Percentiles rank a stretch among this genome's conserved stretches.
phyloP scores from a whole-genome alignment of 257 asterid genomes.

The Ilex aquifolium region DNA sequence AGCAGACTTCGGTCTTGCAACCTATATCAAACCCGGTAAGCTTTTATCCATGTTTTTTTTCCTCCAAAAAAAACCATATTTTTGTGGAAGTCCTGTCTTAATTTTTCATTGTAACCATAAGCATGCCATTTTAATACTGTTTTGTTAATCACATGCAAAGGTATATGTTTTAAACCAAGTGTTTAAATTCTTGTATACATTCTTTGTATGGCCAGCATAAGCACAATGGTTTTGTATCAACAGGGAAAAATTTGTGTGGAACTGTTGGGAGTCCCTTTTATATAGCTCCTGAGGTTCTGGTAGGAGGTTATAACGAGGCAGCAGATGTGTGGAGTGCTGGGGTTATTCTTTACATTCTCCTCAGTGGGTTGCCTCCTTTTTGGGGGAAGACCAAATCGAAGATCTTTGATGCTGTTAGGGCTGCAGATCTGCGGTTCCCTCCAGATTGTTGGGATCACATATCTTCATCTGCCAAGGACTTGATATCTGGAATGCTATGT shows the following conservation, averaged over 20 bases:
- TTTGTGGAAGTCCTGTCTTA: no score
- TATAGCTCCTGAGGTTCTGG: conserved; percentile 60
- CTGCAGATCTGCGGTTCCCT: conserved; percentile 43
- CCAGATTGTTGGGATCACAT: conserved; percentile 44
- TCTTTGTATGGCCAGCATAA: no score
- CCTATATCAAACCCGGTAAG: conserved; percentile 38
- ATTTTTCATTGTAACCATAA: no score
- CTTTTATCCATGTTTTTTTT: background rate
- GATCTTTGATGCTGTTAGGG: conserved; percentile 55
- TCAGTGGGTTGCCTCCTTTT: conserved; percentile 63
- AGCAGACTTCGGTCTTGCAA: conserved; percentile 68
- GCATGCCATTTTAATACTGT: no score
- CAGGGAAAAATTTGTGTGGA: conserved; percentile 51
- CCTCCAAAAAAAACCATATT: background rate
- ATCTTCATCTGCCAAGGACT: conserved; percentile 45
- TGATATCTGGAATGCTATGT: conserved; percentile 43
- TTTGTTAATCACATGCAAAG: no score
- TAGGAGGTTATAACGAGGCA: conserved; percentile 46
- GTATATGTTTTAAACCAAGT: no score
- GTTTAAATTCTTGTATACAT: no score
- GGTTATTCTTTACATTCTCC: conserved; percentile 55
- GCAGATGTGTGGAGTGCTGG: conserved; percentile 74
- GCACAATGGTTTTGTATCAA: background rate
- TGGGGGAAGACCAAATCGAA: conserved; percentile 64
- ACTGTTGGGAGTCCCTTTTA: conserved; percentile 65